Base-by-base conservation (phyloP, 2,329 filamentous ascomycete species). In the Lachnellula cervina region DNA sequence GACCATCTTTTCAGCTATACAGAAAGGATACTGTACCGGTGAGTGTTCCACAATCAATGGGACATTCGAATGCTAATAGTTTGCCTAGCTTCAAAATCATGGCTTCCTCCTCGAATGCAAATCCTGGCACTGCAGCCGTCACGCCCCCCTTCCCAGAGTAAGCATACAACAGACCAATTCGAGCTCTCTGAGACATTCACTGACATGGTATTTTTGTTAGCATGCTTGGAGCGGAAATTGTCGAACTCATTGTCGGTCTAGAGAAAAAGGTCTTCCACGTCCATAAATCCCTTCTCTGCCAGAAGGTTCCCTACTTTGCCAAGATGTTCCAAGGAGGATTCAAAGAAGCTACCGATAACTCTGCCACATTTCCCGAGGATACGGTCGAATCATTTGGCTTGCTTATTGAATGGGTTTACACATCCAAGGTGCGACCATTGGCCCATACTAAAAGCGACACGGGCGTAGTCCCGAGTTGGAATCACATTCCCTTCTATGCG, bases 221-320 rank as follows among this genome's bases (percentile, higher is more conserved):
- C 2, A 23, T 21, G 11, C 42, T 44, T 7, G 57, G 52, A 23
- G 37, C 3, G 2, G 44, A 60, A 25, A 56, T 53, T 4, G 51
- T 60, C 13, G 48, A 54, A 14, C 51, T 60, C 6, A 14, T 17
- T 17, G 52, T 56, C 2, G 55, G 58, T 3, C n/a, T 34, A 17
- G 7, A 51, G 11, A 45, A 44, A 16, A 52, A 47, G 16, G 4
- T 49, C 4, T 54, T 55, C 13, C 34, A n/a, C 19, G 42, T 60
- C 16, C 50, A 62, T 34, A 54, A 57, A n/a, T 23, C 35, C 1
- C 37, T 58, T 11, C 28, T 60, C 2, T 62, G 52, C 49, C 44
- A 58, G 13, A 60, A 59, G 19, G 35, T 64, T 8, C 60, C 57
- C 1, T 64, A 59, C 51, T 62, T 61, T 13, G 17, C 44, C 1